Evolutionary conservation across 192 early-diverging fungal genomes (phyloP), one percentile per base, ranked within the genome.

Genomic region (Bifiguratus adelaidae): DNA sequence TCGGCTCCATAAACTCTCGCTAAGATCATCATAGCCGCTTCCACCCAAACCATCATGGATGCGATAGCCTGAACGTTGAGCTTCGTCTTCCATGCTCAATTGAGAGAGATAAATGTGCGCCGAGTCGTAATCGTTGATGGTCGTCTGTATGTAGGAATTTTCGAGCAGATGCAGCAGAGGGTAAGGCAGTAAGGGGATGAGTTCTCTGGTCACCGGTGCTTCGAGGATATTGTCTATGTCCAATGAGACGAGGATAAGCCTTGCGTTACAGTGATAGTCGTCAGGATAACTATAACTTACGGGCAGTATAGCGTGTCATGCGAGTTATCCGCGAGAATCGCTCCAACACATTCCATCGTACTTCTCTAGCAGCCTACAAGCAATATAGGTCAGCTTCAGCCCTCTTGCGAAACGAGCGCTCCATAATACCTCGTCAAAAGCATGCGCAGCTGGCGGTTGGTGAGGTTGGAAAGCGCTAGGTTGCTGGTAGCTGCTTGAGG

Each of bases 331-430:
- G 77, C 0, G 86, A 83, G 35, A 88, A 76, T 21, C 72, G 53
- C 53, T 88, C 86, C 27, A 88, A 58, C 29, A 88, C 68, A 23
- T 66, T 76, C 83, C 83, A 88, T n/a, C 68, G 56, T 34, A 78
- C 63, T 44, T 79, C 76, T 47, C n/a, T n/a, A n/a, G n/a, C n/a
- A n/a, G n/a, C n/a, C n/a, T n/a, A n/a, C n/a, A n/a, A n/a, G n/a
- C n/a, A n/a, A n/a, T n/a, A n/a, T n/a, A n/a, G n/a, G n/a, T n/a
- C n/a, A n/a, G n/a, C n/a, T n/a, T n/a, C n/a, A n/a, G n/a, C n/a
- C n/a, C n/a, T n/a, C n/a, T n/a, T n/a, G n/a, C n/a, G n/a, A n/a
- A n/a, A n/a, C n/a, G n/a, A n/a, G n/a, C n/a, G n/a, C n/a, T n/a
- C n/a, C n/a, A n/a, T n/a, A n/a, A n/a, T n/a, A n/a, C n/a, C n/a